Evolutionary conservation across 2,329 filamentous ascomycete species (phyloP).

Genomic region (Onygenales sp.): DNA sequence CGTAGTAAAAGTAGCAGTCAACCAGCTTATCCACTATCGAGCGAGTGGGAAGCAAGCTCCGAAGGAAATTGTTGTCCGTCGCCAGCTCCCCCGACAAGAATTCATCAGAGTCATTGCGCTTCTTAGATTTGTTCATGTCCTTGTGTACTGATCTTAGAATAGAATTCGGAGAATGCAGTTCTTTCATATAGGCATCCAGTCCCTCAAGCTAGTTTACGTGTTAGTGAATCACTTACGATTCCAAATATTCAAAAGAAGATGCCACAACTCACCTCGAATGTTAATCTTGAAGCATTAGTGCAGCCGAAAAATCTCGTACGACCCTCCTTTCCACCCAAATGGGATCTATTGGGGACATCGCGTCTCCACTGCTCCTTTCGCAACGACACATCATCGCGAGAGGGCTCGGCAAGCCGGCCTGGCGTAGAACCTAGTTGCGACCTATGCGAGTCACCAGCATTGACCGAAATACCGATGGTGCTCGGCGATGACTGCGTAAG

Average conservation of each 20-base stretch:
- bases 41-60: slow-evolving; percentile 25
- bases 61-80: slow-evolving; percentile 21
- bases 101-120: slow-evolving; percentile 11
- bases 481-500: not conserved
- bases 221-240: not conserved
- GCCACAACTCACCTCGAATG: slow-evolving; percentile 23
- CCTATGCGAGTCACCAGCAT: not conserved
- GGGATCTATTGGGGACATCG: slow-evolving; percentile 21
- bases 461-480: not conserved
- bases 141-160: slow-evolving; percentile 24
- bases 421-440: not conserved
- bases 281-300: slow-evolving; percentile 30
- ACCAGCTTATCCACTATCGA: slow-evolving; percentile 28
- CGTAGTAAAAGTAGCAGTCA: slow-evolving; percentile 28
- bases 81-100: slow-evolving; percentile 21
- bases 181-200: slow-evolving; percentile 27
- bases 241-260: not conserved
- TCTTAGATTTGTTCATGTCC: slow-evolving; percentile 24
- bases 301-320: slow-evolving; percentile 32
- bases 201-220: slow-evolving; percentile 26
- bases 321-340: slow-evolving; percentile 29
- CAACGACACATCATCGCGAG: not conserved
- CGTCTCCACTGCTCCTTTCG: not conserved
- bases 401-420: not conserved
- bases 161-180: slow-evolving; percentile 27